phyloP scores from a whole-genome alignment of 2,329 filamentous ascomycete genomes.

The Bipolaris bicolor region DNA sequence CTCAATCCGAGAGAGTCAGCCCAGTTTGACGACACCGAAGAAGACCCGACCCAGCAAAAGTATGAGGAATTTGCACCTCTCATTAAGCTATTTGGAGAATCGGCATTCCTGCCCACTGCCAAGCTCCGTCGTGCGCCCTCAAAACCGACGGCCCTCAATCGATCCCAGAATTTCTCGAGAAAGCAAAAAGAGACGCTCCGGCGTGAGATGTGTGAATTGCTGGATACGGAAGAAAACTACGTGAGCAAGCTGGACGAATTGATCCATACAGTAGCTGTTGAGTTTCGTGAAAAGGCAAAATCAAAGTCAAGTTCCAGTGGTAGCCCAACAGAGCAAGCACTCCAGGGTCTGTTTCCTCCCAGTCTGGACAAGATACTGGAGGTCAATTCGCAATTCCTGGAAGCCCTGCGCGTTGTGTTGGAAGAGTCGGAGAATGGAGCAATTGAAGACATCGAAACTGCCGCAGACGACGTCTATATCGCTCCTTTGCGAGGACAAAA shows the following conservation, averaged over 20 bases:
- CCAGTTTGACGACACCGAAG: conserved; percentile 65
- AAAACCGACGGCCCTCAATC: conserved; percentile 79
- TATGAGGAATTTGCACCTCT: conserved; percentile 81
- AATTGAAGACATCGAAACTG: conserved; percentile 72
- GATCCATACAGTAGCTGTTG: conserved; percentile 78
- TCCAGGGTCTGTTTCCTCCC: conserved; percentile 79
- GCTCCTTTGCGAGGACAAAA: conserved; percentile 43
- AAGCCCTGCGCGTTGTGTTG: conserved; percentile 75
- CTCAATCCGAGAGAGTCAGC: conserved; percentile 58
- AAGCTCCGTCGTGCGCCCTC: conserved; percentile 85
- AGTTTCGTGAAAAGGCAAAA: conserved; percentile 75
- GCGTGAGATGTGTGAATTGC: conserved; percentile 86
- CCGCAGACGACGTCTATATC: conserved; percentile 49
- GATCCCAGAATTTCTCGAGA: conserved; percentile 76
- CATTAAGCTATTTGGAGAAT: conserved; percentile 79
- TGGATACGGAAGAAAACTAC: conserved; percentile 94
- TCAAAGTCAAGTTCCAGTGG: conserved; percentile 63
- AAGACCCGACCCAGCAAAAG: conserved; percentile 70
- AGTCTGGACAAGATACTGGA: conserved; percentile 81
- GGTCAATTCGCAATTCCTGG: conserved; percentile 80
- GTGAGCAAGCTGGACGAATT: conserved; percentile 86
- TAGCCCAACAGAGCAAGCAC: conserved; percentile 73
- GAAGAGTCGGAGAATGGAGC: conserved; percentile 85
- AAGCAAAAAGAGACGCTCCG: conserved; percentile 84
- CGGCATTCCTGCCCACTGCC: conserved; percentile 85